phyloP scores from a whole-genome alignment of 1,139 yeast genomes.

The Sugiyamaella castrensis region DNA sequence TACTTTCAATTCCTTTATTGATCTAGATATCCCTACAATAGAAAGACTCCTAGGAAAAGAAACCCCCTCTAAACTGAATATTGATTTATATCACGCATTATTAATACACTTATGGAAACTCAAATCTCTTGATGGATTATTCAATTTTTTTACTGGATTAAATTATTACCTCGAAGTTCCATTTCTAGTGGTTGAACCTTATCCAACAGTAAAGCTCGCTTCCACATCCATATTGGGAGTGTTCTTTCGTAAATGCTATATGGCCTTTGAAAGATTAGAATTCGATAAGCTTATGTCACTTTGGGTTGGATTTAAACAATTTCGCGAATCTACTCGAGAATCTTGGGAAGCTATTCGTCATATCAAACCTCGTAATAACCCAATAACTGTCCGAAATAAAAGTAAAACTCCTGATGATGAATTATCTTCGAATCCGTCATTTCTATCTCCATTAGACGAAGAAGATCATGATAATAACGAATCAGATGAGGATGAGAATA shows the following conservation, averaged over 20 bases:
- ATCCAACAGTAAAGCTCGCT: constrained; percentile 1
- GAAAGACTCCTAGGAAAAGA: background rate
- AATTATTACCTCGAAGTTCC: constrained; percentile 9
- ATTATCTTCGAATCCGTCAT: constrained; percentile 6
- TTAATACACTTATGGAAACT: constrained; percentile 19
- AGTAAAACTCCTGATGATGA: background rate
- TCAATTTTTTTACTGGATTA: constrained; percentile 16
- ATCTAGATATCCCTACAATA: background rate
- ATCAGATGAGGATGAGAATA: background rate
- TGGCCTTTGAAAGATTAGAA: constrained; percentile 52
- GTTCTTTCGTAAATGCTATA: constrained; percentile 43
- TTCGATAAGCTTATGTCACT: constrained; percentile 56
- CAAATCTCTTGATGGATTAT: constrained; percentile 22
- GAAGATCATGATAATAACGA: constrained; percentile 3
- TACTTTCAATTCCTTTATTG: background rate
- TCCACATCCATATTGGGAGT: constrained; percentile 39
- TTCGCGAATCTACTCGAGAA: constrained; percentile 39
- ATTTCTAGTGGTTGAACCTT: background rate
- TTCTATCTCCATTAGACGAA: background rate
- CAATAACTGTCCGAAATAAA: too few relatives aligned
- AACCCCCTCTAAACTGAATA: background rate
- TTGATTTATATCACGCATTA: constrained; percentile 15
- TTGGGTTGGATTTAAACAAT: constrained; percentile 54
- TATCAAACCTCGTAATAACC: too few relatives aligned
- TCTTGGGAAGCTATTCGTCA: constrained; percentile 5